phyloP scores from a whole-genome alignment of 192 early-diverging fungal genomes.

The Umbelopsis sp. region DNA sequence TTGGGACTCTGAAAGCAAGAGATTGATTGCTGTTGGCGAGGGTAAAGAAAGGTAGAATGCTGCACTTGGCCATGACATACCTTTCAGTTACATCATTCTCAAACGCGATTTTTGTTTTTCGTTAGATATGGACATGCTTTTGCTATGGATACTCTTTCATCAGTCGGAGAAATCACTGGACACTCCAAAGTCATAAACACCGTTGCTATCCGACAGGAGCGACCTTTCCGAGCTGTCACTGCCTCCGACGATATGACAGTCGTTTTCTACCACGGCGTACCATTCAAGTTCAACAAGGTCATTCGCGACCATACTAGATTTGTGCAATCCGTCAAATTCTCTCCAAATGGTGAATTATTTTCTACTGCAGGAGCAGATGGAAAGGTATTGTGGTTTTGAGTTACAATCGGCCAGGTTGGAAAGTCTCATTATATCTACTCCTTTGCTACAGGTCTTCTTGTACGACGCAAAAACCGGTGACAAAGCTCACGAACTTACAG shows the following conservation, averaged over 20 bases:
- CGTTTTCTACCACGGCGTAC: conserved; percentile 91
- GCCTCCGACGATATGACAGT: conserved; percentile 88
- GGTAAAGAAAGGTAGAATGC: conserved; percentile 75
- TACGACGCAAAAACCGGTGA: conserved; percentile 94
- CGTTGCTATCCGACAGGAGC: conserved; percentile 83
- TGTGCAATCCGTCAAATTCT: conserved; percentile 87
- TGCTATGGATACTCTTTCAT: conserved; percentile 85
- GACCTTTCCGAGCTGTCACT: conserved; percentile 93
- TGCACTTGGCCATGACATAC: neutral
- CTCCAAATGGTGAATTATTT: conserved; percentile 81
- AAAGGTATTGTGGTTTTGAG: conserved; percentile 52
- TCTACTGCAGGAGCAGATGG: conserved; percentile 84
- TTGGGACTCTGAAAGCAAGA: conserved; percentile 96
- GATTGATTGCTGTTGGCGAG: conserved; percentile 95
- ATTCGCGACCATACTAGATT: conserved; percentile 87
- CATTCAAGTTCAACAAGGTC: conserved; percentile 79
- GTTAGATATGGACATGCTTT: conserved; percentile 87
- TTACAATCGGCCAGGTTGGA: neutral
- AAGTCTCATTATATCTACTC: too few relatives aligned
- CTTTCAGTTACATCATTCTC: neutral
- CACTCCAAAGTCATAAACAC: conserved; percentile 90
- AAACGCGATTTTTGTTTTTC: neutral
- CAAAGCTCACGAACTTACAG: conserved; percentile 55
- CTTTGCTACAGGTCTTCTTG: conserved; percentile 69
- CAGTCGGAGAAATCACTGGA: conserved; percentile 88